Base-by-base conservation (phyloP, 306 rosid species). In the Vigna nakashimae region DNA sequence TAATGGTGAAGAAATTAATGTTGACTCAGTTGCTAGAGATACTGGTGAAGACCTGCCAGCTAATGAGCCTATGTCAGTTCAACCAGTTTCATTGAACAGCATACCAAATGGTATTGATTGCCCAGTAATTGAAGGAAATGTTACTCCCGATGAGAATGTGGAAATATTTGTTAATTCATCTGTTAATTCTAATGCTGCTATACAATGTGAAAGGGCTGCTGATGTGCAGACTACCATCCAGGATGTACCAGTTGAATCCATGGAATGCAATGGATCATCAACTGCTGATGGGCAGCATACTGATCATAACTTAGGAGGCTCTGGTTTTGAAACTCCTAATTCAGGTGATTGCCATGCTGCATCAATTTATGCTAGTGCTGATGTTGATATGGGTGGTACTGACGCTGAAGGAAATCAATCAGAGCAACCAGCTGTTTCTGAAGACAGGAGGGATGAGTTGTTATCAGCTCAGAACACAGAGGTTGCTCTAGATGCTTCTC, bases 351-450 rank as follows among this genome's bases (percentile, higher is more conserved):
- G 73, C 51, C 87, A 85, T 80, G 80, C 84, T 56, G 77, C 88
- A 49, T 83, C 90, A 70, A 36, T 78, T 65, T 30, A 60, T 87
- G 89, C 84, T 30, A 86, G 81, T 88, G 80, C 69, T 83, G 96
- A 96, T 80, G 80, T 93, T 84, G 94, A 91, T 80, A 96, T 96
- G 98, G 89, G 73, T 72, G 79, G 76, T 59, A 71, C 69, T 84
- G 98, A 91, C 55, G 85, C 80, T 59, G 93, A 87, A 53, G 88
- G 87, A 78, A 87, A 82, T 77, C 89, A 75, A 72, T 45, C 90
- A 9, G 87, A 78, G 71, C 94, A 74, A 76, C 88, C 86, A 57
- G 67, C 56, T 75, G 71, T 85, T 64, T 83, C 84, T 43, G 98
- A 84, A 73, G 78, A 77, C 24, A 80, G 87, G 67, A 77, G 86